Evolutionary conservation across 116 monocot species (phyloP).

Genomic region (Iris pallida): DNA sequence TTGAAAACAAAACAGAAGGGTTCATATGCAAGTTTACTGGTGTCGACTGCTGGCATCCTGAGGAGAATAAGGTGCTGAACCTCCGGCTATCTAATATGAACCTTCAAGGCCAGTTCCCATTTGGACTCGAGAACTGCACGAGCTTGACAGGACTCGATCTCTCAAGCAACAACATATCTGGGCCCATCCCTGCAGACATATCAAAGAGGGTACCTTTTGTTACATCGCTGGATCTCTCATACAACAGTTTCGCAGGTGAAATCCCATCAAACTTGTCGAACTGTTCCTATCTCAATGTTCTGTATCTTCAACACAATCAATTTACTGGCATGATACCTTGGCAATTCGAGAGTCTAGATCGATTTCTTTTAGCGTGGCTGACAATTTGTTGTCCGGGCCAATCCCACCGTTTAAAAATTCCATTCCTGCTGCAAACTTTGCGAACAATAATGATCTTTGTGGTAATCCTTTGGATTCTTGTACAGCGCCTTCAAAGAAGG

Average conservation of each 20-base stretch:
- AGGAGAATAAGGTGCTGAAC: constrained; percentile 66
- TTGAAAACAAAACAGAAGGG: constrained; percentile 38
- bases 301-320: constrained; percentile 55
- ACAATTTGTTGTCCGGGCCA: constrained; percentile 48
- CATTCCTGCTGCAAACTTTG: constrained; percentile 17
- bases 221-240: constrained; percentile 64
- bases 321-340: constrained; percentile 51
- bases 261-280: constrained; percentile 47
- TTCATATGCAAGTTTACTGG: constrained; percentile 66
- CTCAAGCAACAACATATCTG: constrained; percentile 60
- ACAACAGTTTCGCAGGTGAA: constrained; percentile 49
- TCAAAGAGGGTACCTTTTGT: constrained; percentile 42
- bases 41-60: constrained; percentile 82
- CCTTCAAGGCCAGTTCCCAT: constrained; percentile 58
- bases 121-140: constrained; percentile 53
- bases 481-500: constrained; percentile 14
- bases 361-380: constrained; percentile 47
- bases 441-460: constrained; percentile 65
- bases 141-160: constrained; percentile 71
- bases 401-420: constrained; percentile 29
- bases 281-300: constrained; percentile 43
- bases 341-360: constrained; percentile 29
- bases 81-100: constrained; percentile 57
- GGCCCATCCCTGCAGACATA: constrained; percentile 56
- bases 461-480: constrained; percentile 40